Evolutionary conservation across 2,329 filamentous ascomycete genomes (phyloP).

Genomic region (Coniochaeta ligniaria): DNA sequence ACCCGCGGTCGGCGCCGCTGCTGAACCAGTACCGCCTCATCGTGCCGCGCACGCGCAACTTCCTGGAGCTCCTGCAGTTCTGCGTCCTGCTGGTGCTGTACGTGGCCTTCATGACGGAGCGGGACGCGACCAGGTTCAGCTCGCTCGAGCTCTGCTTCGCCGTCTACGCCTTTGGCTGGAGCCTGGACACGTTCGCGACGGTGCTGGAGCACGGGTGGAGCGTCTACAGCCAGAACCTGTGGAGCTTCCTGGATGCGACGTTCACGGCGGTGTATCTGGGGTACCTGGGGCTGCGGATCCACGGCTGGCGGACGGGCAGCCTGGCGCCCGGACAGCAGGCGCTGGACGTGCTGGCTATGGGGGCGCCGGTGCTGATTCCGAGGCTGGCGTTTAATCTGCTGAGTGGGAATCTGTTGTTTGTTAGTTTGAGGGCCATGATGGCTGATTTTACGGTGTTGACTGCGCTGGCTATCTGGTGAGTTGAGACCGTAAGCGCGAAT

Average conservation of each 20-base stretch:
- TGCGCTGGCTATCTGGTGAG: constrained; percentile 61
- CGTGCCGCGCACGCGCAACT: constrained; percentile 70
- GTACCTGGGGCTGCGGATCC: constrained; percentile 62
- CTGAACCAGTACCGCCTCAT: constrained; percentile 82
- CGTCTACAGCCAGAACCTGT: constrained; percentile 81
- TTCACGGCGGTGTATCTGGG: constrained; percentile 65
- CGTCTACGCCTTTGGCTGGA: constrained; percentile 72
- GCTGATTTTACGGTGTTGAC: constrained; percentile 76
- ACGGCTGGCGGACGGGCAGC: constrained; percentile 48
- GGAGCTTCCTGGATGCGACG: constrained; percentile 78
- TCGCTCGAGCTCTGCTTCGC: constrained; percentile 59
- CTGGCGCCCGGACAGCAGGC: constrained; percentile 54
- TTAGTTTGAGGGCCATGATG: constrained; percentile 79
- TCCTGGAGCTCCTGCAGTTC: constrained; percentile 71
- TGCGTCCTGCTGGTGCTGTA: constrained; percentile 62
- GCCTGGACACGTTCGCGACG: constrained; percentile 68
- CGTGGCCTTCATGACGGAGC: constrained; percentile 62
- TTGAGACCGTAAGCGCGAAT: constrained; percentile 6
- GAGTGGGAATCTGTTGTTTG: constrained; percentile 77
- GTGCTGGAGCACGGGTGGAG: constrained; percentile 68
- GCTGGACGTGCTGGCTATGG: constrained; percentile 72
- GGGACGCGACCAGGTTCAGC: constrained; percentile 51
- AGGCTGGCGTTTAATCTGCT: constrained; percentile 76
- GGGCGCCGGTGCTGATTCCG: constrained; percentile 69
- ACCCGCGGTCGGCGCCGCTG: constrained; percentile 66